Evolutionary conservation across 2,329 filamentous ascomycete species (phyloP).

Genomic region (Penicillium sp.): DNA sequence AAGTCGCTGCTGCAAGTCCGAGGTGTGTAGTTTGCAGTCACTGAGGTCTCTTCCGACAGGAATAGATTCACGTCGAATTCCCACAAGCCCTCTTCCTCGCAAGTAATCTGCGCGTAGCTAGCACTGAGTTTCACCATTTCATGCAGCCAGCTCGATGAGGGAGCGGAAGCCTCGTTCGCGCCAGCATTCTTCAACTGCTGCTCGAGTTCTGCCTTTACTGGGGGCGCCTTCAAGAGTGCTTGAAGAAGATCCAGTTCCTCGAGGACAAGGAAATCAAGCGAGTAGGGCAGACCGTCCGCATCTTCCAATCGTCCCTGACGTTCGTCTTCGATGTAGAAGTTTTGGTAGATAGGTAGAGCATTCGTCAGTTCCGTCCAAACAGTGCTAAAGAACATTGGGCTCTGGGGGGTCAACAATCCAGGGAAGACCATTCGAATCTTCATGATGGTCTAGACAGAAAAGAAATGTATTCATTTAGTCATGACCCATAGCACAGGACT

Average conservation of each 20-base stretch:
- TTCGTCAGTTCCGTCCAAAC: constrained; percentile 82
- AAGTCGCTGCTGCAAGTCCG: constrained; percentile 88
- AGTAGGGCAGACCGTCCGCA: constrained; percentile 85
- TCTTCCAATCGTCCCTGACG: constrained; percentile 85
- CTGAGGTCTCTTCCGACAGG: constrained; percentile 87
- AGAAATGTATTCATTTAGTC: constrained; percentile 12
- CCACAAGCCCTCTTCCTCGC: constrained; percentile 92
- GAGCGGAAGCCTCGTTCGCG: constrained; percentile 41
- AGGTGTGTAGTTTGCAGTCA: constrained; percentile 93
- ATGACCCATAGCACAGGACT: not conserved
- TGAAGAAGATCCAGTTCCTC: constrained; percentile 96
- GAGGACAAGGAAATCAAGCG: constrained; percentile 83
- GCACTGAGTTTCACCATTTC: constrained; percentile 82
- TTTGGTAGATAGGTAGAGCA: constrained; percentile 66
- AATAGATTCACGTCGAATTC: constrained; percentile 95
- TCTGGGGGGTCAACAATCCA: constrained; percentile 73
- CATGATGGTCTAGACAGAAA: constrained; percentile 63
- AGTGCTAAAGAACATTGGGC: constrained; percentile 72
- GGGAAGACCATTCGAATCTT: constrained; percentile 82
- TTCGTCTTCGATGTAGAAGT: constrained; percentile 79
- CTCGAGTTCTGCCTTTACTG: constrained; percentile 84
- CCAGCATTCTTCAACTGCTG: constrained; percentile 61
- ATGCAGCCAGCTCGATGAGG: constrained; percentile 70
- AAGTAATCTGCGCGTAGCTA: constrained; percentile 81
- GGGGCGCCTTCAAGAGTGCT: constrained; percentile 78